Evolutionary conservation across 2,329 filamentous ascomycete species (phyloP), one percentile per base, ranked within the genome.

Genomic region (Colletotrichum noveboracense): DNA sequence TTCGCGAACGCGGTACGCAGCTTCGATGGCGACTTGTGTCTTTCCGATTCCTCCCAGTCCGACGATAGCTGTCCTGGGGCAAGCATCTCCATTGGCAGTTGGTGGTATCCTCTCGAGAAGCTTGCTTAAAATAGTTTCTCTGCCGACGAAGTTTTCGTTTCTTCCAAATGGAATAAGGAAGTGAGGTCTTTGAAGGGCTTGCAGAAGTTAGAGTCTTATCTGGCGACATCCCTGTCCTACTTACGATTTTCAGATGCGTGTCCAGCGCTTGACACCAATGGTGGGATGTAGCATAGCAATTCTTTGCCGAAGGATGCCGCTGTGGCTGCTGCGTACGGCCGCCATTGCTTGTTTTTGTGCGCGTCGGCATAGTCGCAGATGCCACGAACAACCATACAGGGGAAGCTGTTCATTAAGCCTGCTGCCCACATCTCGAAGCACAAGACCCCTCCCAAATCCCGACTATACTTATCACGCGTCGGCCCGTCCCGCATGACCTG

Each of bases 341-440:
- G 82, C 85, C 83, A 86, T 2, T 26, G 28, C 14, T 86, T 81
- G 56, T 80, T 82, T 72, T 86, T 86, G 70, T 86, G 84, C 0
- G 79, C 80, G 52, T 87, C 85, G 2, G 83, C 78, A 67, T 86
- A 86, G 62, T 85, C 81, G 26, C 81, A 86, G 1, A 86, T 83
- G 0, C 84, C 85, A 6, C 83, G 80, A 8, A 87, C 81, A 0
- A 83, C 78, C 0, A 86, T 26, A 16, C 82, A 86, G 0, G 81
- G 81, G 2, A 84, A 78, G 1, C 74, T 71, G 10, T 78, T 71
- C 71, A 75, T 78, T 1, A 82, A 12, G 0, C 80, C 81, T 0
- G 80, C 80, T 3, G 79, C 80, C 55, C 80, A 78, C 81, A 82
- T 83, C 66, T 83, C 81, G 65, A 82, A 78, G 18, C 80, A 81